phyloP scores from a whole-genome alignment of 1,284 basidiomycete species.

The Meripilus lineatus region DNA sequence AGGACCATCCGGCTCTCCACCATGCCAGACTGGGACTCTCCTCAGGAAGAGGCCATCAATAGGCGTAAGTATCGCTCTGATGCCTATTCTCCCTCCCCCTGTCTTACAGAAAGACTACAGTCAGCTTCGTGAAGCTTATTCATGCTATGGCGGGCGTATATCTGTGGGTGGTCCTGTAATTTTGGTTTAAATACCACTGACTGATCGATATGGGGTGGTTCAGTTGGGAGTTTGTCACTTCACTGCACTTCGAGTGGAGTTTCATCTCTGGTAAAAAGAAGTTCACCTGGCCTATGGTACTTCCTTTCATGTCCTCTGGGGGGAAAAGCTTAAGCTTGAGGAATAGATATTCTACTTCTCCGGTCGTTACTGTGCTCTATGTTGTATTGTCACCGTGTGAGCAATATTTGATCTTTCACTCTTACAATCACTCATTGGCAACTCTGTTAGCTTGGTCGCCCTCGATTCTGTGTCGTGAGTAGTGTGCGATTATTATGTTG shows the following conservation, averaged over 20 bases:
- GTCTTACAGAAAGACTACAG: too few relatives aligned
- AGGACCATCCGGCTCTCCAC: too few relatives aligned
- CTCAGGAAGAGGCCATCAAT: too few relatives aligned
- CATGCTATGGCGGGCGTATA: slow-evolving; percentile 59
- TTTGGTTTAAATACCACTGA: neutral
- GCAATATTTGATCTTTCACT: neutral
- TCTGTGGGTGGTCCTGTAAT: slow-evolving; percentile 32
- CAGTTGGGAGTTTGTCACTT: slow-evolving; percentile 38
- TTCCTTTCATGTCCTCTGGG: neutral
- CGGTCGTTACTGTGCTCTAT: slow-evolving; percentile 58
- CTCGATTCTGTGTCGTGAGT: slow-evolving; percentile 32
- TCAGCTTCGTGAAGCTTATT: slow-evolving; percentile 53
- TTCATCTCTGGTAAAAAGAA: slow-evolving; percentile 49
- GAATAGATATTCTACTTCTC: slow-evolving; percentile 62
- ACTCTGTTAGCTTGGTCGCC: slow-evolving; percentile 43
- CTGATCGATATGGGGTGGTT: neutral
- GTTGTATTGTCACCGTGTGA: slow-evolving; percentile 59
- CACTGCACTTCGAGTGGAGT: slow-evolving; percentile 58
- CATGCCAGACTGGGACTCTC: too few relatives aligned
- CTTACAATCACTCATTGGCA: too few relatives aligned
- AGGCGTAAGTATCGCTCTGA: too few relatives aligned
- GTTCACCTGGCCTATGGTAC: slow-evolving; percentile 35
- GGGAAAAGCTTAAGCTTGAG: neutral
- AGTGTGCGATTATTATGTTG: slow-evolving; percentile 29
- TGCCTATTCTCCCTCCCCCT: too few relatives aligned